phyloP scores from a whole-genome alignment of 345 rosid genomes.

The Euphorbia pulcherrima region DNA sequence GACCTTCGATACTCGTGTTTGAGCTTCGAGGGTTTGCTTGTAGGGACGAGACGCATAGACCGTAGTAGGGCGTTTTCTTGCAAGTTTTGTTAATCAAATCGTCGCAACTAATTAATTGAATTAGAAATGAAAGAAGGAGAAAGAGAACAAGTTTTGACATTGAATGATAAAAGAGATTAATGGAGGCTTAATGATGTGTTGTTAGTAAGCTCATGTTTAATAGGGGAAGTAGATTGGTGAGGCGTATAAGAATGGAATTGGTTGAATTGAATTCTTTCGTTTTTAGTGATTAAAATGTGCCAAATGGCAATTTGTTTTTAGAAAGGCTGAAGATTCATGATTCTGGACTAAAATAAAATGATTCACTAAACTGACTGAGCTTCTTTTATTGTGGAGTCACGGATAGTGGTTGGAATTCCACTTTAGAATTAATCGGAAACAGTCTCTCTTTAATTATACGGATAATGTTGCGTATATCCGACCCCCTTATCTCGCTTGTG shows the following conservation, averaged over 20 bases:
- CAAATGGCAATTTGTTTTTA: not conserved
- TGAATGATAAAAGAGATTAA: not conserved
- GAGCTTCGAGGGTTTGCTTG: conserved; percentile 22
- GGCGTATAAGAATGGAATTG: not conserved
- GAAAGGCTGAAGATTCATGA: no score
- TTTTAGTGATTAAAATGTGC: not conserved
- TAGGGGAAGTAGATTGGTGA: not conserved
- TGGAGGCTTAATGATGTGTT: not conserved
- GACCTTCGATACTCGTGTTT: conserved; percentile 32
- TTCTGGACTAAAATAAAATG: no score
- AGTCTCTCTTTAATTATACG: no score
- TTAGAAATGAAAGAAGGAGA: conserved; percentile 8
- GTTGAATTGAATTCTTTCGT: not conserved
- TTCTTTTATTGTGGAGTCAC: no score
- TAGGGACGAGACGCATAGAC: conserved; percentile 55
- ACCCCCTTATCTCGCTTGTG: no score
- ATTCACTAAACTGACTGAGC: no score
- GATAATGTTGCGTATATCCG: no score
- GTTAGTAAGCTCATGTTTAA: not conserved
- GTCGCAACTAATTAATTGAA: conserved; percentile 16
- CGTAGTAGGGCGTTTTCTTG: conserved; percentile 59
- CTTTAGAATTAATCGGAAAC: no score
- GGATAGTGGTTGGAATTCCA: no score
- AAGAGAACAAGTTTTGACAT: conserved; percentile 22
- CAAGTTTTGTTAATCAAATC: conserved; percentile 54